Conservation (phyloP, 108 stramenopile species). For the Pseudonitzschia delicatissima region DNA sequence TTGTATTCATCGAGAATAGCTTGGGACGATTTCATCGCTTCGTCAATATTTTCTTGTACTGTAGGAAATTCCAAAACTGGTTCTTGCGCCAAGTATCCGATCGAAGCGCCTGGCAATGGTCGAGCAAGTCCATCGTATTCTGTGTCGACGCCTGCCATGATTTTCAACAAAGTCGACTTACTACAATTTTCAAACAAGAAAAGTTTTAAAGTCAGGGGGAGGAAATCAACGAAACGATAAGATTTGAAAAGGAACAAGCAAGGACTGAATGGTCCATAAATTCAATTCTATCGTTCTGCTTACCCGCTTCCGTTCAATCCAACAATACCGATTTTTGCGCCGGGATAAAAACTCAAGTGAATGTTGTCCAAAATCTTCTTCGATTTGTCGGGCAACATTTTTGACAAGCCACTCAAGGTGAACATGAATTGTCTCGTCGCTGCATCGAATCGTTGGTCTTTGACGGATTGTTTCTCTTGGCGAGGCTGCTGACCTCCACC, state of each 20-base stretch:
- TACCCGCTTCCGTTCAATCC: conserved; percentile 77
- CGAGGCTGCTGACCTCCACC: conserved; percentile 32
- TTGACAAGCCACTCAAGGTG: conserved; percentile 74
- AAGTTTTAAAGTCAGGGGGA: background rate
- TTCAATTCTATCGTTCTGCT: background rate
- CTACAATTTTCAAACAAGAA: background rate
- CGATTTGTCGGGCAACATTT: conserved; percentile 80
- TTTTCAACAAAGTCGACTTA: conserved; percentile 85
- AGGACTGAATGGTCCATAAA: too few species aligned
- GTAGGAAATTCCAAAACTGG: conserved; percentile 71
- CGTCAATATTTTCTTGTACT: conserved; percentile 81
- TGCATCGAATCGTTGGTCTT: conserved; percentile 86
- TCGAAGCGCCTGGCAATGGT: conserved; percentile 79
- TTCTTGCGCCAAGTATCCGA: conserved; percentile 89
- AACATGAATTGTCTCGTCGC: conserved; percentile 89
- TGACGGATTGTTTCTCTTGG: conserved; percentile 79
- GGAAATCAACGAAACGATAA: too few species aligned
- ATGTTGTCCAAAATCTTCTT: conserved; percentile 88
- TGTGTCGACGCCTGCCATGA: conserved; percentile 94
- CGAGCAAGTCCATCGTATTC: conserved; percentile 85
- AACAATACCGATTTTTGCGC: conserved; percentile 71
- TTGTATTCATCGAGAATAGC: conserved; percentile 79
- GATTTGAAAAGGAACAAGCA: too few species aligned
- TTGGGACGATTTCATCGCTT: conserved; percentile 67
- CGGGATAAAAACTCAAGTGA: conserved; percentile 85